A percentile compares a stretch with the other conserved stretches of the same genome.
Evolutionary conservation across 768 basidiomycete genomes (phyloP).

Genomic region (Sutorius australiensis): DNA sequence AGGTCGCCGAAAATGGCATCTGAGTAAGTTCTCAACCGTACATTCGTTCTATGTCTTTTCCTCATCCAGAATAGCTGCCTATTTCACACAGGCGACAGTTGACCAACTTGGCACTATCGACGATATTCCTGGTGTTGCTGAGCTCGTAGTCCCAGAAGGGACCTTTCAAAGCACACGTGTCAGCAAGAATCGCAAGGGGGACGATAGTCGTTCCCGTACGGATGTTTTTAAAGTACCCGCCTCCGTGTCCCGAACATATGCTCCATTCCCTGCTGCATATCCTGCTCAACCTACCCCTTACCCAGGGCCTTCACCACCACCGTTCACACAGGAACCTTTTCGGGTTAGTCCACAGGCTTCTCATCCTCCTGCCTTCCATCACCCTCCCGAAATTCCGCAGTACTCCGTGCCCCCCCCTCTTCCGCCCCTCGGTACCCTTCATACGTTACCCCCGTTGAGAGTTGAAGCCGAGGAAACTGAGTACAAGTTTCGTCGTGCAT

Average conservation of each 20-base stretch:
- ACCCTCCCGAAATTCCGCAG: slow-evolving; percentile 25
- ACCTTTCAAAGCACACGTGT: slow-evolving; percentile 67
- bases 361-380: slow-evolving; percentile 19
- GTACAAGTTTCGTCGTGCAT: slow-evolving; percentile 32
- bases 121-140: slow-evolving; percentile 54
- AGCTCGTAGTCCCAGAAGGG: slow-evolving; percentile 62
- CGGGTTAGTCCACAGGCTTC: slow-evolving; percentile 21
- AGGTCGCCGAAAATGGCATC: slow-evolving; percentile 75
- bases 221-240: slow-evolving; percentile 33
- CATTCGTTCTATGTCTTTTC: slow-evolving; percentile 5
- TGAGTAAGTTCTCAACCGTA: slow-evolving; percentile 49
- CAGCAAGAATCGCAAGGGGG: slow-evolving; percentile 45
- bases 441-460: slow-evolving; percentile 28
- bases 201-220: slow-evolving; percentile 34
- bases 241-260: slow-evolving; percentile 37
- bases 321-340: slow-evolving; percentile 24
- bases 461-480: slow-evolving; percentile 25
- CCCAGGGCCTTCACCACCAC: slow-evolving; percentile 19
- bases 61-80: slow-evolving; percentile 57
- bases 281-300: slow-evolving; percentile 24
- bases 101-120: slow-evolving; percentile 71
- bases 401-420: slow-evolving; percentile 27
- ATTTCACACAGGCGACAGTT: slow-evolving; percentile 75
- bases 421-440: slow-evolving; percentile 19
- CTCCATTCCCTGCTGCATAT: slow-evolving; percentile 39